Conservation (phyloP, 2,329 filamentous ascomycete genomes). For the Pseudogymnoascus verrucosus region DNA sequence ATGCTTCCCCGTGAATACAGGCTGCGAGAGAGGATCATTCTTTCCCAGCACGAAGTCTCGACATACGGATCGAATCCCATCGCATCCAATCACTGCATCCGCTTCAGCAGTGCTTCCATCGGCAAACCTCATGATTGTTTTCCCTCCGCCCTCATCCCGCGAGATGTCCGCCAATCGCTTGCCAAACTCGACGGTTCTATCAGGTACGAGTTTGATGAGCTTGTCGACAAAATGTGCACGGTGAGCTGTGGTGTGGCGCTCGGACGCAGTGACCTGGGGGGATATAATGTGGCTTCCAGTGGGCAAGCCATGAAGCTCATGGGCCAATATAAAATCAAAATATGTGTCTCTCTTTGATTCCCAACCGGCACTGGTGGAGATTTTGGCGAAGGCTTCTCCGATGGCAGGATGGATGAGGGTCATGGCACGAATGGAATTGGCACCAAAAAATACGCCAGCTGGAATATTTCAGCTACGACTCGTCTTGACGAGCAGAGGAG, state of each 20-base stretch:
- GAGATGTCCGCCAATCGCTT: slow-evolving; percentile 26
- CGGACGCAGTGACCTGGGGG: not conserved
- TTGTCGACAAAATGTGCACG: slow-evolving; percentile 35
- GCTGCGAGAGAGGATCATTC: slow-evolving; percentile 15
- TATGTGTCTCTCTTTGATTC: slow-evolving; percentile 9
- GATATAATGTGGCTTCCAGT: slow-evolving; percentile 1
- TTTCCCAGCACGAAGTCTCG: slow-evolving; percentile 41
- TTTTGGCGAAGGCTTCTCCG: slow-evolving; percentile 13
- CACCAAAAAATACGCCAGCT: slow-evolving; percentile 18
- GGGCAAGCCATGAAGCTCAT: slow-evolving; percentile 7
- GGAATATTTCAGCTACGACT: not conserved
- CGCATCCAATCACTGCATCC: slow-evolving; percentile 46
- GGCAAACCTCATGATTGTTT: slow-evolving; percentile 28
- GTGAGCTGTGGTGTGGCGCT: not conserved
- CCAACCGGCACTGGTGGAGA: slow-evolving; percentile 12
- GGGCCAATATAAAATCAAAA: slow-evolving; percentile 7
- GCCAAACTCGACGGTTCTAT: slow-evolving; percentile 22
- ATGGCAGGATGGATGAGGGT: slow-evolving; percentile 15
- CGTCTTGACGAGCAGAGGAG: not conserved
- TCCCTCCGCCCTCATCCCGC: slow-evolving; percentile 13
- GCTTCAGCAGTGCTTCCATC: slow-evolving; percentile 35
- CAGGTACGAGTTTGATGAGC: slow-evolving; percentile 32
- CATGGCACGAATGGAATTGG: slow-evolving; percentile 15
- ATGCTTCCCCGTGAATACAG: slow-evolving; percentile 46
- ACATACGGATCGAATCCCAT: slow-evolving; percentile 51